A percentile compares a stretch with the other conserved stretches of the same genome.
Evolutionary conservation across 139 green algal species (phyloP).

Genomic region (Picochlorum sp.): DNA sequence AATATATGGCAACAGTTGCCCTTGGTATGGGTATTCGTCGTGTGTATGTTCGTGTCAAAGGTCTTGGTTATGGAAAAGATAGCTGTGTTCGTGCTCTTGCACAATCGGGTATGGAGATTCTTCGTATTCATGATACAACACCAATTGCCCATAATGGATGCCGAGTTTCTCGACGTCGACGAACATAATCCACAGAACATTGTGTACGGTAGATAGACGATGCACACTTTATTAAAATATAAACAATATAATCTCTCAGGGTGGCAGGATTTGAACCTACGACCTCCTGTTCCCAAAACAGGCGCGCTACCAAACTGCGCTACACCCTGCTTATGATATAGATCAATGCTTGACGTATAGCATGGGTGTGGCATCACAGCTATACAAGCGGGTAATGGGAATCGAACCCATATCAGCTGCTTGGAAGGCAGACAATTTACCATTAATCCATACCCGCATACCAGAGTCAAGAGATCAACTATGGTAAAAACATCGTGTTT

Average conservation of each 20-base stretch:
- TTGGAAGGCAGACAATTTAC: constrained; percentile 27
- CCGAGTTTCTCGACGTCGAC: constrained; percentile 15
- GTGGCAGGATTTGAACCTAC: constrained; percentile 15
- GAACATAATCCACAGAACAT: constrained; percentile 7
- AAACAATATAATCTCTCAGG: constrained; percentile 18
- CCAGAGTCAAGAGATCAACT: constrained; percentile 5
- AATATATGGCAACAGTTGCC: constrained; percentile 16
- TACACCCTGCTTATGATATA: constrained; percentile 6
- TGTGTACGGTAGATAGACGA: background rate
- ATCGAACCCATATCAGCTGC: constrained; percentile 19
- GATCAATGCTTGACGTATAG: background rate
- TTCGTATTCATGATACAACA: constrained; percentile 17
- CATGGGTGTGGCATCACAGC: background rate
- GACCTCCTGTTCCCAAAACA: constrained; percentile 8
- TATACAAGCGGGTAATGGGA: constrained; percentile 17
- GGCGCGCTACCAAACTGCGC: constrained; percentile 13
- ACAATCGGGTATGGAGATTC: constrained; percentile 19
- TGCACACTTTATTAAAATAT: constrained; percentile 12
- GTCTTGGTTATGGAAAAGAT: constrained; percentile 24
- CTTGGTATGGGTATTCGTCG: constrained; percentile 18
- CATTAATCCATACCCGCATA: constrained; percentile 18
- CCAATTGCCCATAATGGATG: constrained; percentile 28
- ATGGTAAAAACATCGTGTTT: no score
- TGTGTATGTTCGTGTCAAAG: constrained; percentile 23
- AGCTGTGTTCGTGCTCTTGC: constrained; percentile 13